A percentile compares a stretch with the other conserved stretches of the same genome.
Evolutionary conservation across 2,329 filamentous ascomycete genomes (phyloP).

Genomic region (Ascocoryne sarcoides): DNA sequence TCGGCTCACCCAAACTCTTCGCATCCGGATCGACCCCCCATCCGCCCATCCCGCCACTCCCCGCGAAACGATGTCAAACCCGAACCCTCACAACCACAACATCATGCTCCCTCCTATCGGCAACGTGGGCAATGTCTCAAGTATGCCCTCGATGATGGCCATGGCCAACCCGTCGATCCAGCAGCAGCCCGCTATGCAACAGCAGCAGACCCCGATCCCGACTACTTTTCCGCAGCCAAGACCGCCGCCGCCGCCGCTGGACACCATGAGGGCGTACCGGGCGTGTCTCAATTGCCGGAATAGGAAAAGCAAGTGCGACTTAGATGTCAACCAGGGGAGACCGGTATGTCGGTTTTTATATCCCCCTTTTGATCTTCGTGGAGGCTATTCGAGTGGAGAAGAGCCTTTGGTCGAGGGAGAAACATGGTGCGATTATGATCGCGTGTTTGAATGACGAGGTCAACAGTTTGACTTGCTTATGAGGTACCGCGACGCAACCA

Average conservation of each 20-base stretch:
- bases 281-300: constrained; percentile 28
- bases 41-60: too few relatives aligned
- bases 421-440: too few relatives aligned
- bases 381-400: too few relatives aligned
- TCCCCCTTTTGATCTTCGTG: too few relatives aligned
- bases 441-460: neutral
- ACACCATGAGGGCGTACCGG: constrained; percentile 28
- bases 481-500: too few relatives aligned
- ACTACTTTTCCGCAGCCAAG: too few relatives aligned
- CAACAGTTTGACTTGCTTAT: neutral
- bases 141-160: neutral
- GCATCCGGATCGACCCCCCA: neutral
- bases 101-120: neutral
- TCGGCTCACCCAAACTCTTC: neutral
- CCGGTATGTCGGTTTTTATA: constrained; percentile 28
- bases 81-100: too few relatives aligned
- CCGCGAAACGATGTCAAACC: too few relatives aligned
- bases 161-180: neutral
- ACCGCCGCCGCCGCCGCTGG: constrained; percentile 15
- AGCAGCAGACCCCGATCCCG: too few relatives aligned
- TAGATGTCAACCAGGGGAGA: constrained; percentile 24
- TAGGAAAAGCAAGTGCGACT: constrained; percentile 28
- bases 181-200: too few relatives aligned
- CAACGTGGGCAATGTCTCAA: neutral
- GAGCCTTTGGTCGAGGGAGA: too few relatives aligned